Evolutionary conservation across 495 filamentous ascomycete species (phyloP), one percentile per base, ranked within the genome.

Genomic region (Aspergillus steynii): DNA sequence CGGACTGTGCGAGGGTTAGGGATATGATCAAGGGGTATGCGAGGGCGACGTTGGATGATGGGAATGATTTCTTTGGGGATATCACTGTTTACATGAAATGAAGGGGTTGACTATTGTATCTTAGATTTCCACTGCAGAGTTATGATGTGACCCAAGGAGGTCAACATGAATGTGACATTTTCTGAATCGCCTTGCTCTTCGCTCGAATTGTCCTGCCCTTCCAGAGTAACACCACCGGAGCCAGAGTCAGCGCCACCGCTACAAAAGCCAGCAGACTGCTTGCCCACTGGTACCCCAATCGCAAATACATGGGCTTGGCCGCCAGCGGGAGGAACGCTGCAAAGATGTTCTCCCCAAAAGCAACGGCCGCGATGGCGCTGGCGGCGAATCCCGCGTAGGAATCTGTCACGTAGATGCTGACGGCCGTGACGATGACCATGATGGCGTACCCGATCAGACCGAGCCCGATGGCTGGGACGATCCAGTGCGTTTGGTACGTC

Each of bases 221-320:
- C 49, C 69, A 65, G 12, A 74, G 52, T 52, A 74, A 59, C 29
- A 72, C 52, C n/a, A 74, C 61, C 0, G 76, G 76, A 28, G 68
- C 68, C 42, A 73, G 51, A 29, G 66, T 71, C 25, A 81, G 57
- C 25, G 55, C 62, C 32, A 78, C 49, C 7, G 72, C 65, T 10
- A 81, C 62, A 50, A 79, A 77, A 25, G 62, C 79, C 32, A 80
- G 63, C 20, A 81, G 45, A 2, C 69, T 74, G 55, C 74, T 77
- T 10, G 79, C 79, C 79, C 79, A 82, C 50, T 76, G 67, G 57
- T 76, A 73, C 5, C 78, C 78, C 6, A 80, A 61, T 3, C 64
- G 69, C 0, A 61, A 64, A 61, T 82, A 82, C 75, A 82, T 78
- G 46, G 65, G 68, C 65, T 65, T 63, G 1, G 76, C 72, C 34